Conservation (phyloP, 495 filamentous ascomycete genomes). For the Apiosordaria backusii region DNA sequence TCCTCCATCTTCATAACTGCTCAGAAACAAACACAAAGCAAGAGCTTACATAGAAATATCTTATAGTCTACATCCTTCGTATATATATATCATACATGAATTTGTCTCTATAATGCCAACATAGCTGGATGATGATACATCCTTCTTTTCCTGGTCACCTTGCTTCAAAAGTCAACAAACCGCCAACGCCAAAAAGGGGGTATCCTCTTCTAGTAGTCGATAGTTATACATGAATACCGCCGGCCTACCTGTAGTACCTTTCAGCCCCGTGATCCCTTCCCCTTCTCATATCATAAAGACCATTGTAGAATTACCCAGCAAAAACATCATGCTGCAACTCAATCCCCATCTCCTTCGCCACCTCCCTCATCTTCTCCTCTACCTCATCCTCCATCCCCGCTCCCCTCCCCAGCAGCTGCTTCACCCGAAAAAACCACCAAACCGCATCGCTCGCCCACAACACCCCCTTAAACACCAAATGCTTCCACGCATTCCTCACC, state of each 20-base stretch:
- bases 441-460: constrained; percentile 74
- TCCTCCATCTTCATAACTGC: too few relatives aligned
- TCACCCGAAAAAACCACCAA: constrained; percentile 75
- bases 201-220: not conserved
- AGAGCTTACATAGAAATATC: too few relatives aligned
- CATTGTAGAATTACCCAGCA: constrained; percentile 64
- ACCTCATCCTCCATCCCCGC: constrained; percentile 92
- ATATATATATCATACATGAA: too few relatives aligned
- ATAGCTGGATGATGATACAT: too few relatives aligned
- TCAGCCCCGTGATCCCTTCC: not conserved
- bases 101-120: too few relatives aligned
- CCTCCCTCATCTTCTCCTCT: constrained; percentile 75
- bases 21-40: too few relatives aligned
- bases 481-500: constrained; percentile 57
- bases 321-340: constrained; percentile 85
- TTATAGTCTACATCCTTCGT: too few relatives aligned
- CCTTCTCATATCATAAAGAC: not conserved
- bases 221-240: not conserved
- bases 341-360: constrained; percentile 88
- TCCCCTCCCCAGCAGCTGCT: constrained; percentile 69
- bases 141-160: too few relatives aligned
- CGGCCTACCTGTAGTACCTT: not conserved
- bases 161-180: too few relatives aligned
- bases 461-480: constrained; percentile 76
- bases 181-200: not conserved